These are phyloP conservation scores for Solanum hybrid DNA, from an alignment of 305 asterid genomes.

Conservation along the genomic window DNA sequence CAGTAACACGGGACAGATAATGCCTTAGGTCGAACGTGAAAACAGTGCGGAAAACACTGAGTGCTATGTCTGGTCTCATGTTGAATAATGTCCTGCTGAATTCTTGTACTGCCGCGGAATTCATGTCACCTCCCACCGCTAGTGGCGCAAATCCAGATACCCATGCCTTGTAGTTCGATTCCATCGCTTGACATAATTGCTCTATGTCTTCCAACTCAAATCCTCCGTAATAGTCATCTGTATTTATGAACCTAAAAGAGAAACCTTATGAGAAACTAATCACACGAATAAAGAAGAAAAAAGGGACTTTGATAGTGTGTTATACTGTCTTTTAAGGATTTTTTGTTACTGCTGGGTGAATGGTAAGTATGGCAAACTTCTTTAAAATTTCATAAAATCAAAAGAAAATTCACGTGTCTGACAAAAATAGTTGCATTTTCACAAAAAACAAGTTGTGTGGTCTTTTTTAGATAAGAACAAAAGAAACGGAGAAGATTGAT, in stretches of 20 bases:
- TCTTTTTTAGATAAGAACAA: not conserved
- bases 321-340: not conserved
- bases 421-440: not conserved
- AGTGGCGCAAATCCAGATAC: slow-evolving; percentile 30
- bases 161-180: slow-evolving; percentile 61
- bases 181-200: slow-evolving; percentile 40
- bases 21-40: slow-evolving; percentile 44
- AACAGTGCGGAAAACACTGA: slow-evolving; percentile 40
- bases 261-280: not conserved
- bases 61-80: slow-evolving; percentile 73
- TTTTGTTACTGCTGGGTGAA: not conserved
- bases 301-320: not conserved
- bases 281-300: not conserved
- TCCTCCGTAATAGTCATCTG: slow-evolving; percentile 66
- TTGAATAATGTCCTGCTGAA: slow-evolving; percentile 65
- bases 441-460: not conserved
- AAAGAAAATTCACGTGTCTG: not conserved
- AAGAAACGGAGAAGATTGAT: not conserved
- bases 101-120: slow-evolving; percentile 58
- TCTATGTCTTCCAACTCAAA: slow-evolving; percentile 51
- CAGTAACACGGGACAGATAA: slow-evolving; percentile 29
- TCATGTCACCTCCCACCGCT: slow-evolving; percentile 58
- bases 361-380: not conserved
- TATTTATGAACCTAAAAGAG: slow-evolving; percentile 41
- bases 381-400: not conserved